Conservation (phyloP, 2,329 filamentous ascomycete species). For the Trichophyton mentagrophytes region DNA sequence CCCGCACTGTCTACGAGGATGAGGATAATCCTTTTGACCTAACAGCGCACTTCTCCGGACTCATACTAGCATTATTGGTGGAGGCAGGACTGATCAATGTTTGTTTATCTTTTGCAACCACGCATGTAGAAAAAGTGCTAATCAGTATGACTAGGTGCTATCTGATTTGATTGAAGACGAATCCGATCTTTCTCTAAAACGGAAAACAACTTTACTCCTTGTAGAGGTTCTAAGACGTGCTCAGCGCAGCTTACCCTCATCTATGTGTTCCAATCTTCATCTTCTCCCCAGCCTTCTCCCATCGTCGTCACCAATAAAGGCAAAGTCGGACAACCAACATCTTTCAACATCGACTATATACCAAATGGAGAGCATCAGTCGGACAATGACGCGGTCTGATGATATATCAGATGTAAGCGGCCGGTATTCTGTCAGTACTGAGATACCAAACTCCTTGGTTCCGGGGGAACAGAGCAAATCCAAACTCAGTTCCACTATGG, state of each 20-base stretch:
- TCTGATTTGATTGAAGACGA: slow-evolving; percentile 39
- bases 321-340: slow-evolving; percentile 59
- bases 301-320: slow-evolving; percentile 45
- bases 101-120: slow-evolving; percentile 7
- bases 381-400: slow-evolving; percentile 72
- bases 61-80: slow-evolving; percentile 74
- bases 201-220: slow-evolving; percentile 81
- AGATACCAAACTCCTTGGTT: slow-evolving; percentile 32
- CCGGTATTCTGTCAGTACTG: slow-evolving; percentile 30
- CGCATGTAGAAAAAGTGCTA: slow-evolving; percentile 11
- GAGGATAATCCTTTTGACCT: slow-evolving; percentile 57
- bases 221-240: slow-evolving; percentile 85
- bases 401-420: slow-evolving; percentile 22
- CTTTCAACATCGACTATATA: slow-evolving; percentile 84
- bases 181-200: slow-evolving; percentile 47
- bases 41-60: slow-evolving; percentile 83
- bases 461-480: slow-evolving; percentile 33
- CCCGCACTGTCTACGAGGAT: slow-evolving; percentile 48
- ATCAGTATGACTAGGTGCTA: slow-evolving; percentile 28
- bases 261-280: slow-evolving; percentile 74
- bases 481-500: slow-evolving; percentile 49
- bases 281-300: slow-evolving; percentile 75
- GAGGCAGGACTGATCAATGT: slow-evolving; percentile 58
- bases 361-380: slow-evolving; percentile 93
- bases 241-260: slow-evolving; percentile 67